A percentile compares a stretch with the other conserved stretches of the same genome.
Evolutionary conservation across 352 stramenopile species (phyloP).

Genomic region (Globisporangium irregulare): DNA sequence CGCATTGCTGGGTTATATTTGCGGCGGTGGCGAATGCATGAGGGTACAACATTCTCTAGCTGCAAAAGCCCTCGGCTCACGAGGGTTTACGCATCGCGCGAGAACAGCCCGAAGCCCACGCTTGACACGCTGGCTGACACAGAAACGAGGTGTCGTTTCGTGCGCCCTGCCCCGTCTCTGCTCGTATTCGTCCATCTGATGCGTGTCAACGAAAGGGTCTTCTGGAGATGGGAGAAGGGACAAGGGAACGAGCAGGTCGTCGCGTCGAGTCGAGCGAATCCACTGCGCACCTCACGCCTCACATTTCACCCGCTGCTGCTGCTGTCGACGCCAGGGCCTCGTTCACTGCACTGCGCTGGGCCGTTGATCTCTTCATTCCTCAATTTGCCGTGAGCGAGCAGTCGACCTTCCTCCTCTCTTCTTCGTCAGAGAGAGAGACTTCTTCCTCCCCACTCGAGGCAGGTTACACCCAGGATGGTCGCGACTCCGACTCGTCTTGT

Average conservation of each 20-base stretch:
- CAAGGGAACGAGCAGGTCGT: neutral
- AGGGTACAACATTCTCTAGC: too few species aligned
- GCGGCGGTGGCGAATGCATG: too few species aligned
- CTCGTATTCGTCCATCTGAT: neutral
- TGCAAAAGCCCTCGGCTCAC: too few species aligned
- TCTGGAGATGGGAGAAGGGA: neutral
- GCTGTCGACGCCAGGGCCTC: neutral
- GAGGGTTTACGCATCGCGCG: too few species aligned
- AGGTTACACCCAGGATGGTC: conserved; percentile 13
- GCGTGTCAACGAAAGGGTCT: neutral
- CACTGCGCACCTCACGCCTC: neutral
- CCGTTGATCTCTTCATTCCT: neutral
- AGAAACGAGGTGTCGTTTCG: too few species aligned
- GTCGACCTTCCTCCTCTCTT: neutral
- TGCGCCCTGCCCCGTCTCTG: neutral
- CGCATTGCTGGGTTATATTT: too few species aligned
- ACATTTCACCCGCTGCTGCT: neutral
- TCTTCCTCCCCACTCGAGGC: neutral
- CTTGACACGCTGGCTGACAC: too few species aligned
- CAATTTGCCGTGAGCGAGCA: conserved; percentile 11
- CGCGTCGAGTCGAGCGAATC: neutral
- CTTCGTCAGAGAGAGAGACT: neutral
- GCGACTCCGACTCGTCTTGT: conserved; percentile 3
- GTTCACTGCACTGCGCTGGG: neutral
- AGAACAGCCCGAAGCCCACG: too few species aligned